Evolutionary conservation across 164 flowering plant species (phyloP).

Genomic region (Cinnamomum micranthum): DNA sequence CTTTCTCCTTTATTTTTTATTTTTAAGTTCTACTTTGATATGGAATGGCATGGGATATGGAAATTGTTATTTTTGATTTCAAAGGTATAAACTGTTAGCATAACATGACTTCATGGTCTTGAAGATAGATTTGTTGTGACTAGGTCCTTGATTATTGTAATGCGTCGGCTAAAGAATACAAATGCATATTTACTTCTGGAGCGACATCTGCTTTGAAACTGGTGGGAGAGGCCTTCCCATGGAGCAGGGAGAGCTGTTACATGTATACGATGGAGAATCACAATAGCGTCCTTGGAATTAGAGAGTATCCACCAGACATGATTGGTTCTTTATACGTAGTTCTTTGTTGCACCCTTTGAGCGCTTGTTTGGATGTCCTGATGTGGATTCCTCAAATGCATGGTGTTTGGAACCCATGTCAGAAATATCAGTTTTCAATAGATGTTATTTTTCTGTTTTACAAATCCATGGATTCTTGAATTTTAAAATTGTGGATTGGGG

Average conservation of each 20-base stretch:
- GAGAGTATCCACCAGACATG: constrained; percentile 77
- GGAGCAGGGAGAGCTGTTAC: constrained; percentile 69
- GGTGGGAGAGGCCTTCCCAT: constrained; percentile 93
- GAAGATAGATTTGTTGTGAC: constrained; percentile 5
- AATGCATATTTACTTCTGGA: constrained; percentile 93
- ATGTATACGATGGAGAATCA: constrained; percentile 95
- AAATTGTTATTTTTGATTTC: not conserved
- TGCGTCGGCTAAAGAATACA: constrained; percentile 80
- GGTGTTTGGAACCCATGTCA: too few species aligned
- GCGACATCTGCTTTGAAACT: constrained; percentile 90
- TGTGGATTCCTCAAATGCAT: too few species aligned
- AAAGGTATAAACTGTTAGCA: not conserved
- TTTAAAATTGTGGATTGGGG: too few species aligned
- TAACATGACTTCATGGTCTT: constrained; percentile 1
- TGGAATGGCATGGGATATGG: not conserved
- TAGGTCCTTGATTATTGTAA: constrained; percentile 82
- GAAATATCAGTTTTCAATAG: too few species aligned
- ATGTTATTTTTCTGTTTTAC: too few species aligned
- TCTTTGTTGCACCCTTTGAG: too few species aligned
- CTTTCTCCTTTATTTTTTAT: not conserved
- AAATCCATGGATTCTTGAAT: too few species aligned
- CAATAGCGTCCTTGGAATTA: constrained; percentile 93
- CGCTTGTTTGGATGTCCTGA: not conserved
- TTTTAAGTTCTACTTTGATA: not conserved
- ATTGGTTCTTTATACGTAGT: not conserved